Conservation (phyloP, 805 yeast species). For the Citeromyces matritensis region DNA sequence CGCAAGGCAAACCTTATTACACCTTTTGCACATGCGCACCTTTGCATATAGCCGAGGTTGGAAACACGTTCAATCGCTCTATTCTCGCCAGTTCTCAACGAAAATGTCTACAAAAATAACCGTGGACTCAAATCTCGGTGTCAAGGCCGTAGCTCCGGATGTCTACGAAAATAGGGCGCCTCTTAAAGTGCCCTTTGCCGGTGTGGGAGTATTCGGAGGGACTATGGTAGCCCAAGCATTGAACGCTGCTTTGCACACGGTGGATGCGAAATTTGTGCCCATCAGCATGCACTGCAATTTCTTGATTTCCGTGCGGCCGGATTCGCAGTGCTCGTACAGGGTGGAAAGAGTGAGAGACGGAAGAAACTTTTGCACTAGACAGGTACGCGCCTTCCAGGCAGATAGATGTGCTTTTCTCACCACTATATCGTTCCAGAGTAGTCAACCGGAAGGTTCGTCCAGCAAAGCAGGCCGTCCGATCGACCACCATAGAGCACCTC, state of each 20-base stretch:
- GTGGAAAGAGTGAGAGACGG: conserved; percentile 40
- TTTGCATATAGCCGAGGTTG: no score
- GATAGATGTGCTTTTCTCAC: conserved; percentile 35
- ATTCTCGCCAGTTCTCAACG: no score
- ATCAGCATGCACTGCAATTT: conserved; percentile 51
- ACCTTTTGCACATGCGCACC: no score
- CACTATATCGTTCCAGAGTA: conserved; percentile 27
- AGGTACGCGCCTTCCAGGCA: conserved; percentile 39
- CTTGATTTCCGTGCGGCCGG: conserved; percentile 34
- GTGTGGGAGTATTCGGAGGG: conserved; percentile 63
- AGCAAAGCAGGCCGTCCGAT: conserved; percentile 8
- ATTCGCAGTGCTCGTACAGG: conserved; percentile 29
- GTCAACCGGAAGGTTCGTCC: conserved; percentile 15
- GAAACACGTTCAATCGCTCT: no score
- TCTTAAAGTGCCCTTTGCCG: conserved; percentile 28
- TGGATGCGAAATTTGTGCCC: conserved; percentile 25
- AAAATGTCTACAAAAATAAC: neutral
- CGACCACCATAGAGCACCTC: conserved; percentile 12
- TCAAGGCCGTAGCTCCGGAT: conserved; percentile 8
- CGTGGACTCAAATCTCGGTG: conserved; percentile 5
- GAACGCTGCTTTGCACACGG: conserved; percentile 38
- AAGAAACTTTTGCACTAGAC: conserved; percentile 32
- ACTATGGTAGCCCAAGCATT: conserved; percentile 52
- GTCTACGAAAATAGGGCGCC: conserved; percentile 10
- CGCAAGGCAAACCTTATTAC: no score